phyloP scores from a whole-genome alignment of 768 basidiomycete species.

The Kwoniella sp. region DNA sequence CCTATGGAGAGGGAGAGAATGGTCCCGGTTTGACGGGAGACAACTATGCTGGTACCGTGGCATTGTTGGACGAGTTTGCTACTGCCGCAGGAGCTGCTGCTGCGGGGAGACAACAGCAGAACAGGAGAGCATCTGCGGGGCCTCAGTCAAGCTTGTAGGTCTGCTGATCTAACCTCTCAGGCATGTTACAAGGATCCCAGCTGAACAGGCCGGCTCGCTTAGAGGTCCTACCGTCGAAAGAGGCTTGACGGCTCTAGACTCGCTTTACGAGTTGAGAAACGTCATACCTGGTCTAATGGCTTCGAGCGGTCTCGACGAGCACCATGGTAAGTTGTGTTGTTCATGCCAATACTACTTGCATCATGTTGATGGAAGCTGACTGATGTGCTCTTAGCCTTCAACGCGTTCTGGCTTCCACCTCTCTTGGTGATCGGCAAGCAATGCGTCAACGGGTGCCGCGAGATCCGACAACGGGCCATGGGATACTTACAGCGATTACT shows the following conservation, averaged over 20 bases:
- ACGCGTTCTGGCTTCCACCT: slow-evolving; percentile 72
- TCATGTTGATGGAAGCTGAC: not conserved
- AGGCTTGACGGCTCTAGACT: slow-evolving; percentile 78
- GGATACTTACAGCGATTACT: slow-evolving; percentile 79
- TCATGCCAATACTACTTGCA: not conserved
- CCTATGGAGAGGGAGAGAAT: slow-evolving; percentile 62
- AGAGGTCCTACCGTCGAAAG: slow-evolving; percentile 79
- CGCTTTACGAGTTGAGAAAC: slow-evolving; percentile 72
- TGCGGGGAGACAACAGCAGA: slow-evolving; percentile 66
- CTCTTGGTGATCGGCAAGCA: slow-evolving; percentile 74
- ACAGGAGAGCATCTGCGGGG: slow-evolving; percentile 52
- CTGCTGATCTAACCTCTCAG: too few species aligned
- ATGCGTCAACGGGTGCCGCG: slow-evolving; percentile 77
- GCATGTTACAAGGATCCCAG: not conserved
- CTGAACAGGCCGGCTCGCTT: not conserved
- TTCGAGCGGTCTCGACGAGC: slow-evolving; percentile 42
- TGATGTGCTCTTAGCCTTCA: slow-evolving; percentile 64
- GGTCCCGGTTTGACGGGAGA: slow-evolving; percentile 65
- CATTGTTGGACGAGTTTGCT: slow-evolving; percentile 83
- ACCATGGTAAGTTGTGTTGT: slow-evolving; percentile 51
- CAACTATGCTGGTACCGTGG: slow-evolving; percentile 77
- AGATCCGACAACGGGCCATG: slow-evolving; percentile 79
- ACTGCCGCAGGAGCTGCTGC: slow-evolving; percentile 66
- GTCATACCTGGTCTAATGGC: slow-evolving; percentile 66
- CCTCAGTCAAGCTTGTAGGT: slow-evolving; percentile 40